Evolutionary conservation across 2,329 filamentous ascomycete genomes (phyloP), one percentile per base, ranked within the genome.

Genomic region (Aspergillus sp.): DNA sequence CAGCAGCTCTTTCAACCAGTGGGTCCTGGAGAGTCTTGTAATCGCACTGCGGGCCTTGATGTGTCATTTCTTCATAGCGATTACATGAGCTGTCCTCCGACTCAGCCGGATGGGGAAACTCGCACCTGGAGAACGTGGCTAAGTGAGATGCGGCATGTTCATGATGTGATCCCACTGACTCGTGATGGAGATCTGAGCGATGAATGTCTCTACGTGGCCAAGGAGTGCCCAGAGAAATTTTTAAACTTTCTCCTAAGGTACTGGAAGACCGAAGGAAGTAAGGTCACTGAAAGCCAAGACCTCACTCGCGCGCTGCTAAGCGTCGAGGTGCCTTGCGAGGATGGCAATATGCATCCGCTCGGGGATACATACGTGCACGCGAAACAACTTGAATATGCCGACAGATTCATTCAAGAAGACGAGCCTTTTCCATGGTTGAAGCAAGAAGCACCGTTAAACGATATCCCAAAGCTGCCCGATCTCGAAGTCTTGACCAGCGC

Each of bases 401-500:
- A 37, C 4, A 9, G 19, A 22, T 52, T 52, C n/a, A 23, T 52
- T 2, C 9, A 5, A 7, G 41, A 44, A 33, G 10, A 10, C 6
- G 17, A 19, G 17, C 44, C 49, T 7, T 52, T 49, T 32, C 50
- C 50, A n/a, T 52, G 47, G 47, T 33, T 52, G 15, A 20, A 48
- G 2, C 17, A 23, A 4, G 47, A 49, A 12, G 22, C 33, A 0
- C 43, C 45, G 1, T 10, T 49, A 7, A 15, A 22, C 19, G 27
- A 27, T 17, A 9, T 5, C 13, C 13, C 41, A 17, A 4, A 7
- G n/a, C 44, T 48, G 20, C 41, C 35, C 6, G 20, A 44, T n/a
- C 22, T 49, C 41, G 12, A 15, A 15, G 42, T 12, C 10, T n/a
- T 52, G n/a, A 17, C 44, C 2, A 38, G 44, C 15, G 41, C 32